A percentile compares a stretch with the other conserved stretches of the same genome.
Evolutionary conservation across 1,139 yeast species (phyloP).

Genomic region (Magnusiomyces tetraspermus): DNA sequence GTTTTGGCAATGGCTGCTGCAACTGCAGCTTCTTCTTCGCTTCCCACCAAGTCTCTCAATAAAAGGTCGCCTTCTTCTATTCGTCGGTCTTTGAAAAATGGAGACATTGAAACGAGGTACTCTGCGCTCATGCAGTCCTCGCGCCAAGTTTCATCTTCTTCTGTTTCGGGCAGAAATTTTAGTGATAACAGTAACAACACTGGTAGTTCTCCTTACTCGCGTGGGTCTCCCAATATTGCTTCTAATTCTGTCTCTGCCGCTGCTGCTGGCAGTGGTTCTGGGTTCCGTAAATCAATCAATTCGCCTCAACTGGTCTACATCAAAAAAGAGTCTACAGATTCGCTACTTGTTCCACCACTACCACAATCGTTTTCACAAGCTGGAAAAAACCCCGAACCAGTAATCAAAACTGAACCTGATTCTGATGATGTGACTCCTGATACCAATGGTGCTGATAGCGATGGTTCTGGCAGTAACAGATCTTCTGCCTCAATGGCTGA

Average conservation of each 20-base stretch:
- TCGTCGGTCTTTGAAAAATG: constrained; percentile 15
- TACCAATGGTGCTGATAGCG: neutral
- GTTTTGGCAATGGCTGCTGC: neutral
- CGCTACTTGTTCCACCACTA: too few relatives aligned
- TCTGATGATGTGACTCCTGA: neutral
- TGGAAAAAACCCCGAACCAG: neutral
- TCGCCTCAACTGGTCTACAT: too few relatives aligned
- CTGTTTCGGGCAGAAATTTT: too few relatives aligned
- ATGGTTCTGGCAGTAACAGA: neutral
- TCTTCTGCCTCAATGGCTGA: neutral
- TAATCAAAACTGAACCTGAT: neutral
- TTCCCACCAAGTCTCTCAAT: neutral
- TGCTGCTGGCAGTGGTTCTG: neutral
- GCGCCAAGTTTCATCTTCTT: neutral
- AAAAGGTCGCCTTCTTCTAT: constrained; percentile 14
- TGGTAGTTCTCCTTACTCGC: neutral
- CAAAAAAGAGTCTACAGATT: too few relatives aligned
- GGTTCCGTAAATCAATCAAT: neutral
- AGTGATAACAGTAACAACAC: too few relatives aligned
- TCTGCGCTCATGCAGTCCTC: constrained; percentile 13
- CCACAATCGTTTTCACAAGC: too few relatives aligned
- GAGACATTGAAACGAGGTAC: constrained; percentile 15
- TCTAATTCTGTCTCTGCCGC: neutral
- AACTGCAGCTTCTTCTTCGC: neutral
- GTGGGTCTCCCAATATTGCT: neutral